Base-by-base conservation (phyloP, 257 asterid species). In the Scutellaria minor region DNA sequence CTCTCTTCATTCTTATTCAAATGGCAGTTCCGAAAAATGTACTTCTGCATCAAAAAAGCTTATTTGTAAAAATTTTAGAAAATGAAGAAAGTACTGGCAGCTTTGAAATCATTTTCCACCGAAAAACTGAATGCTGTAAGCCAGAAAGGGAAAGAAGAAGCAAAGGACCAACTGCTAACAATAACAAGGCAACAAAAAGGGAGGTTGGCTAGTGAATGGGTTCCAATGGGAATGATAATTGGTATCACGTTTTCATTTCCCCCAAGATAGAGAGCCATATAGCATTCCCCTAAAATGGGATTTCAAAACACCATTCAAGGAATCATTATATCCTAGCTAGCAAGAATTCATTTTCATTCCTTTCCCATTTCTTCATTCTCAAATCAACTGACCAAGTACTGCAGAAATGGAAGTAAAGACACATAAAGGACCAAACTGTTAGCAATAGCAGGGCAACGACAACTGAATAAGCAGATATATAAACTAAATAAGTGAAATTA, bases 121-220 rank as follows among this genome's bases (percentile, higher is more conserved):
- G 6, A 31, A 35, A 41, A 59, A 27, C 22, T 56, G 40, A 52
- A 56, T 67, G 45, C n/a, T 20, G 50, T 13, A 20, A 48, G 70
- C 9, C n/a, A 39, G 10, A 65, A 6, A 9, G 45, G 57, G 37
- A 3, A 3, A 42, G 70, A 55, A 50, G 9, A 70, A 7, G 58
- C 22, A 14, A 41, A 39, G 58, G 58, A 68, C 72, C 39, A 53
- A 71, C 60, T 35, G 57, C 70, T 64, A 42, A 50, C 6, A 51
- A 31, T 22, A 68, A 72, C 9, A 37, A 70, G 37, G 5, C 54
- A 14, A 56, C 42, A 56, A 56, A 24, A 10, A 9, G 13, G 35
- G 56, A 11, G 71, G 4, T 2, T 12, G 44, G 44, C 64, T 58
- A 27, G 64, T 31, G 64, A 31, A 55, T 2, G 39, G 62, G 62